phyloP scores from a whole-genome alignment of 768 basidiomycete species.

The Phylloporus arenicola region DNA sequence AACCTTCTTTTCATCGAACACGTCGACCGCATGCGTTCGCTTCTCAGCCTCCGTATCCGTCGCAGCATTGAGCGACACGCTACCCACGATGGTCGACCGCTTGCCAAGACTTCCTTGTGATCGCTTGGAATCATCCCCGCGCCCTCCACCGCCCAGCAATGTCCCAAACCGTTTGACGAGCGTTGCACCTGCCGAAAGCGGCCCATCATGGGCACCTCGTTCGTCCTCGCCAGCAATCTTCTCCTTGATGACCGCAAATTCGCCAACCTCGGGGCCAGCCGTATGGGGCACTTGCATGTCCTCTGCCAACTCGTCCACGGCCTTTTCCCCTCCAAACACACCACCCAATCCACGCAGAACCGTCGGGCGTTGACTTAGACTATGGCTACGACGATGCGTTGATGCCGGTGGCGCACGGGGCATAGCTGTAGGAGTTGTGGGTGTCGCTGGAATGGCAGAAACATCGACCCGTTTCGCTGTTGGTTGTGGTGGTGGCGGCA shows the following conservation, averaged over 20 bases:
- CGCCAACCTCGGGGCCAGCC: constrained; percentile 58
- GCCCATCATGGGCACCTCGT: constrained; percentile 24
- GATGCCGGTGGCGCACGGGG: constrained; percentile 73
- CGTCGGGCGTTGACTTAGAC: constrained; percentile 69
- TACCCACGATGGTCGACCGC: constrained; percentile 49
- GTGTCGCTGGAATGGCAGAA: constrained; percentile 17
- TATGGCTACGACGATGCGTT: constrained; percentile 78
- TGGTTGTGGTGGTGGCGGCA: constrained; percentile 32
- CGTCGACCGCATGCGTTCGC: constrained; percentile 13
- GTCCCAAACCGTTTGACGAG: constrained; percentile 77
- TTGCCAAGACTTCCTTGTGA: constrained; percentile 35
- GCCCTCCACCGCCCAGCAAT: constrained; percentile 44
- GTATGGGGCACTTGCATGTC: constrained; percentile 47
- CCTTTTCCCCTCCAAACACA: constrained; percentile 47
- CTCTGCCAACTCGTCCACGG: constrained; percentile 41
- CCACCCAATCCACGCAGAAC: constrained; percentile 51
- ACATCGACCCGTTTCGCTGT: constrained; percentile 28
- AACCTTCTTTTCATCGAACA: constrained; percentile 17
- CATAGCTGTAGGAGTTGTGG: constrained; percentile 30
- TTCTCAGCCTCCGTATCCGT: constrained; percentile 34
- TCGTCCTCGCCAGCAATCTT: constrained; percentile 21
- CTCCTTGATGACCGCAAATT: constrained; percentile 44
- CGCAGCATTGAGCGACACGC: constrained; percentile 35
- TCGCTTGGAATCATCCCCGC: constrained; percentile 40
- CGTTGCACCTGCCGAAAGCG: constrained; percentile 57